These are phyloP conservation scores for Acer yangbiense DNA, from an alignment of 345 rosid species.

Conservation along the genomic window DNA sequence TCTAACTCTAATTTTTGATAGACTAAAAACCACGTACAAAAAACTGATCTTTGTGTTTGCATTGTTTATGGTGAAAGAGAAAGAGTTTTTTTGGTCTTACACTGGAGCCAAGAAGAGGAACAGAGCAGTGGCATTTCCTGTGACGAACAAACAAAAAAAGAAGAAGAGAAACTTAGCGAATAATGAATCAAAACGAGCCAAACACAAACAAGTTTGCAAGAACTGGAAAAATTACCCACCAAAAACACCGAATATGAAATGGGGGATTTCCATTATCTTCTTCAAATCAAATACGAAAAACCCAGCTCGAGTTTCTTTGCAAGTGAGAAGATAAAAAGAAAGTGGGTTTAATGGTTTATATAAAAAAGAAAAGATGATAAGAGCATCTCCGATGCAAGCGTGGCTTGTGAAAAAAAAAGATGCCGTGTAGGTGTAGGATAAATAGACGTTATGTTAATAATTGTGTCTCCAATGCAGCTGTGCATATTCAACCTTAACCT, in stretches of 20 bases:
- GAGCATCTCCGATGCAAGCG: too few relatives aligned
- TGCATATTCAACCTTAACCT: too few relatives aligned
- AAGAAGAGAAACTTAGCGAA: background rate
- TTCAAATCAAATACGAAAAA: background rate
- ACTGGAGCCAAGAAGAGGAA: conserved; percentile 92
- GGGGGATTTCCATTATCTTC: conserved; percentile 53
- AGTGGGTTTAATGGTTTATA: conserved; percentile 25
- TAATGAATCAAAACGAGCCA: conserved; percentile 2
- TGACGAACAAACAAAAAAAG: conserved; percentile 13
- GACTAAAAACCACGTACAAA: background rate
- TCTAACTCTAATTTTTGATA: too few relatives aligned
- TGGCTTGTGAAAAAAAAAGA: too few relatives aligned
- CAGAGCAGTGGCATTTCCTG: conserved; percentile 97
- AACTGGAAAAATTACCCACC: conserved; percentile 45
- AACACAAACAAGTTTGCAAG: background rate
- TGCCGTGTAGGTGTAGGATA: too few relatives aligned
- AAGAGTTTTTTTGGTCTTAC: conserved; percentile 41
- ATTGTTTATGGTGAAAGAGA: background rate
- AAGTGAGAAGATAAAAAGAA: background rate
- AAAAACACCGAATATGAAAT: conserved; percentile 83
- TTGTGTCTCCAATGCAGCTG: too few relatives aligned
- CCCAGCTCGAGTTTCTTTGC: background rate
- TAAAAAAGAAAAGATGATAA: background rate
- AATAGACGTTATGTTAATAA: too few relatives aligned
- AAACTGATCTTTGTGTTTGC: background rate